Base-by-base conservation (phyloP, 2,329 filamentous ascomycete genomes). In the Fusarium sterilihyphosum region DNA sequence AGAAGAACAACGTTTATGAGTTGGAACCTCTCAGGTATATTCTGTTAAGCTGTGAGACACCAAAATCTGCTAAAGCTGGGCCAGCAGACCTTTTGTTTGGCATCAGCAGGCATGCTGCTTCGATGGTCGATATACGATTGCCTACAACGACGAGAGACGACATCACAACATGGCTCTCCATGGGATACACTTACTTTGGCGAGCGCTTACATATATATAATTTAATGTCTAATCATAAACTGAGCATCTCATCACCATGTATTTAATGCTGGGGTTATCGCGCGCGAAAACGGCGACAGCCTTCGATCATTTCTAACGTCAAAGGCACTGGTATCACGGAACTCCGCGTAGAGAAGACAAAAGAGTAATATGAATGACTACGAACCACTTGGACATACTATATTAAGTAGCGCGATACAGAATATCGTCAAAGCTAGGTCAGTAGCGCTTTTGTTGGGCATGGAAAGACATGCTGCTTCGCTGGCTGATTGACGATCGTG, bases 171-270 rank as follows among this genome's bases (percentile, higher is more conserved):
- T 37, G 35, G 35, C 35, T 37, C 35, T 37, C 1, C 0, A 37
- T 37, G 35, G 2, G 17, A 18, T 37, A 9, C 0, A 18, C 35
- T 37, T 1, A 16, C 16, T 37, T 0, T 37, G 10, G 35, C 17
- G 17, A 37, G 17, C 35, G 17, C 35, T 37, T 10, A 10, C 8
- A 37, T 9, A 18, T 18, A 18, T 2, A 18, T 37, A 18, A 37
- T 37, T 18, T 18, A 37, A 2, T 37, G 2, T 0, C 16, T 37
- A 37, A 18, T 37, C 8, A 37, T 10, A 37, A 5, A 18, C 35
- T 7, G 2, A 22, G 3, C 4, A 9, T 12, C 4, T 37, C 4
- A 14, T 38, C 24, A 13, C 12, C 5, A 20, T 5, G 11, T 0
- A 16, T 16, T 24, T 4, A 6, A 35, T 16, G n/a, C 10, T 24